A percentile compares a stretch with the other conserved stretches of the same genome.
Evolutionary conservation across 306 rosid genomes (phyloP).

Genomic region (Lotus japonicus): DNA sequence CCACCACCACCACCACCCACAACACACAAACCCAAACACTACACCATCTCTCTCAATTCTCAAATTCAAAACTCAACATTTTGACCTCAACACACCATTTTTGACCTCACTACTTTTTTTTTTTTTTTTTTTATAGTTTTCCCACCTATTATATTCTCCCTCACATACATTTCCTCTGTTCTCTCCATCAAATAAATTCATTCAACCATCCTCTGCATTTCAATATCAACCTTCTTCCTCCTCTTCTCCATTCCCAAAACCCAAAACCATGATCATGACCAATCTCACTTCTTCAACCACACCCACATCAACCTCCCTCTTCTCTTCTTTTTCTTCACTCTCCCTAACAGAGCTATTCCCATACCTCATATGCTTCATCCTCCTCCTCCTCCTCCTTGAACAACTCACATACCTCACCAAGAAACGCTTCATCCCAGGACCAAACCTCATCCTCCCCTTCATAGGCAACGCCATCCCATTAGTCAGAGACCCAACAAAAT

Average conservation of each 20-base stretch:
- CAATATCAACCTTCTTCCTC: background rate
- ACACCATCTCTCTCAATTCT: too few species aligned
- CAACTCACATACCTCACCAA: slow-evolving; percentile 60
- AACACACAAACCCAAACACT: too few species aligned
- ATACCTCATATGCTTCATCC: slow-evolving; percentile 25
- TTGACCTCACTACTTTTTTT: too few species aligned
- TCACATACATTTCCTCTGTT: background rate
- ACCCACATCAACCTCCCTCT: background rate
- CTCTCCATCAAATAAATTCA: background rate
- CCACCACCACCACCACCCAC: too few species aligned
- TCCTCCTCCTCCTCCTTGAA: slow-evolving; percentile 45
- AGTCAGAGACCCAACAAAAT: slow-evolving; percentile 50
- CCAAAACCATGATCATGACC: background rate
- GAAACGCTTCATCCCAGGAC: slow-evolving; percentile 56
- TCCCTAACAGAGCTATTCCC: slow-evolving; percentile 25
- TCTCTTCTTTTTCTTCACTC: background rate
- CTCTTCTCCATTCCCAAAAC: background rate
- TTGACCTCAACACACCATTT: too few species aligned
- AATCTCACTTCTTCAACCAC: background rate
- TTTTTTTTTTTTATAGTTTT: too few species aligned
- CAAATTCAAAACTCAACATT: too few species aligned
- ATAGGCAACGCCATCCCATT: slow-evolving; percentile 65
- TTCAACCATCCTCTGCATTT: background rate
- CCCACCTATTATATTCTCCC: background rate
- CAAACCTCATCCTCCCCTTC: slow-evolving; percentile 52